Conservation (phyloP, 2,329 filamentous ascomycete species). For the Diaporthe amygdali region DNA sequence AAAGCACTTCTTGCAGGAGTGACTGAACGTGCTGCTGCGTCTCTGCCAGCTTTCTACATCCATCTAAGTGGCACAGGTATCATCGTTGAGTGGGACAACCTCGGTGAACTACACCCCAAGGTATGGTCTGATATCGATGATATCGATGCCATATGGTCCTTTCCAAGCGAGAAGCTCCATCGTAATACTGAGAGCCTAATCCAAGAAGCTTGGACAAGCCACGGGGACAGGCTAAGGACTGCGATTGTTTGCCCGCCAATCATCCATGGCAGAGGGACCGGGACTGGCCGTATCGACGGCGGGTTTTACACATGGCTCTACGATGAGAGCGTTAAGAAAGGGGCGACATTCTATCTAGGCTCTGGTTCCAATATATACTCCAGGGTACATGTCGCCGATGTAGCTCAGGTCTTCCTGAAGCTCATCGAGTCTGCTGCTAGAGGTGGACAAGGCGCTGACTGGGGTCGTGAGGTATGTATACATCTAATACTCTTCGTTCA, state of each 20-base stretch:
- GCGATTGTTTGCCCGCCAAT: neutral
- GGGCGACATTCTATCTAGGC: neutral
- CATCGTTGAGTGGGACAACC: neutral
- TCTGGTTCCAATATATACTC: neutral
- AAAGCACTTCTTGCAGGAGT: neutral
- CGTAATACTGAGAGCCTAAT: neutral
- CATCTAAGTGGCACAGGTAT: neutral
- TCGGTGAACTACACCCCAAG: constrained; percentile 1
- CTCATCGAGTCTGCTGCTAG: neutral
- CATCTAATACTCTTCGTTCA: neutral
- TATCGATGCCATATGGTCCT: neutral
- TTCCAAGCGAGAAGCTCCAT: neutral
- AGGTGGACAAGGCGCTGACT: neutral
- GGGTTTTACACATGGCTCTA: neutral
- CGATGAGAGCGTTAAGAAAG: neutral
- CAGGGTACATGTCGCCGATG: neutral
- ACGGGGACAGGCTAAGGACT: neutral
- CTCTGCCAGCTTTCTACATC: neutral
- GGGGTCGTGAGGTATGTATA: neutral
- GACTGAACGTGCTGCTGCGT: neutral
- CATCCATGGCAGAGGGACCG: neutral
- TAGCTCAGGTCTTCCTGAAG: neutral
- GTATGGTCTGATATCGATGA: neutral
- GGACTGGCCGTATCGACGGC: neutral
- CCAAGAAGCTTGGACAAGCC: neutral